phyloP scores from a whole-genome alignment of 2,329 filamentous ascomycete species.

The Microascus cirrosus region DNA sequence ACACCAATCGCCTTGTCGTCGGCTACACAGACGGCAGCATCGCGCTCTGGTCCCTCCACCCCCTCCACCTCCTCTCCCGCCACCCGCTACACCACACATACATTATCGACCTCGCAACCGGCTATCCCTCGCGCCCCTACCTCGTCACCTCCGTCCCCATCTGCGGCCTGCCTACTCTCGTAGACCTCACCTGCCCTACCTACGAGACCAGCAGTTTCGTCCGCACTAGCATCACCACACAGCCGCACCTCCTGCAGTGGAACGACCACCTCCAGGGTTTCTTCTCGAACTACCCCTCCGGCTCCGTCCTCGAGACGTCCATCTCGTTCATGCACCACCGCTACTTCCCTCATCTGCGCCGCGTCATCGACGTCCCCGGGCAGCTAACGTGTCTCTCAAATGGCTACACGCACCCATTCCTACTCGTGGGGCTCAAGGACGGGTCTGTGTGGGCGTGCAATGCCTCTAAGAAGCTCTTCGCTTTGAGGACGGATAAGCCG shows the following conservation, averaged over 20 bases:
- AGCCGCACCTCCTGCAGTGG: slow-evolving; percentile 42
- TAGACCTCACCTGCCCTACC: slow-evolving; percentile 41
- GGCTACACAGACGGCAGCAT: slow-evolving; percentile 47
- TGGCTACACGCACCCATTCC: slow-evolving; percentile 39
- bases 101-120: slow-evolving; percentile 42
- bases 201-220: slow-evolving; percentile 42
- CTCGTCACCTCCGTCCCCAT: slow-evolving; percentile 43
- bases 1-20: slow-evolving; percentile 40
- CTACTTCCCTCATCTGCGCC: slow-evolving; percentile 40
- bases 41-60: slow-evolving; percentile 43
- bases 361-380: slow-evolving; percentile 38
- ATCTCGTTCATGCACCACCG: slow-evolving; percentile 41
- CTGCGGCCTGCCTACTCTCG: slow-evolving; percentile 38
- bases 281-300: slow-evolving; percentile 38
- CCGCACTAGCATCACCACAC: slow-evolving; percentile 36
- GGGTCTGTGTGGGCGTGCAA: slow-evolving; percentile 40
- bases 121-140: slow-evolving; percentile 44
- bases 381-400: slow-evolving; percentile 37
- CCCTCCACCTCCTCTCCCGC: slow-evolving; percentile 34
- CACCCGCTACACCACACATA: slow-evolving; percentile 41
- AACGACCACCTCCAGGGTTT: slow-evolving; percentile 45
- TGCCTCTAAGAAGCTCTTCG: slow-evolving; percentile 28
- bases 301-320: slow-evolving; percentile 39
- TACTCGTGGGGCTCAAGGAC: slow-evolving; percentile 41
- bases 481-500: slow-evolving; percentile 23